Base-by-base conservation (phyloP, 176 grass and related monocot species). In the Oryza australiensis region DNA sequence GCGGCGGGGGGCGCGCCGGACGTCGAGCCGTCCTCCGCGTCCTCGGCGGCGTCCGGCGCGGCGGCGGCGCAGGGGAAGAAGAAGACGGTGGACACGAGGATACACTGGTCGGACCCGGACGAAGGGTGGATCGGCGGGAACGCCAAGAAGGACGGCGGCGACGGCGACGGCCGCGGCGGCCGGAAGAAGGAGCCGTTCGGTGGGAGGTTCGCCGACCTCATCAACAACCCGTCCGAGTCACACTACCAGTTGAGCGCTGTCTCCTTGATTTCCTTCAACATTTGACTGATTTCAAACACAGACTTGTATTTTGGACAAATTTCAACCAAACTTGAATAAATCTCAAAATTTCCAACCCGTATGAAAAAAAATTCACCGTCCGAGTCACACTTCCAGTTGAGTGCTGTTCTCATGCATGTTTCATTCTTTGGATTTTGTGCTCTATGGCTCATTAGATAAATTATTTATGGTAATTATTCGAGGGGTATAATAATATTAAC, bases 61-160 rank as follows among this genome's bases (percentile, higher is more conserved):
- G 53, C 81, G 0, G 63, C 81, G 3, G 83, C 69, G 32, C 87
- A 77, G 6, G 77, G 62, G 45, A 89, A 42, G 91, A 89, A 86
- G 84, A 91, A 88, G 30, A 86, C 88, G 18, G 90, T 98, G 62
- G 95, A 98, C 91, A 98, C 95, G 9, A 92, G 95, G 90, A 94
- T 98, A 40, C 92, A 98, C 82, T 94, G 95, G 95, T 88, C 82
- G 1, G 88, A 84, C 76, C 88, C 91, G 9, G 79, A 98, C 64
- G 95, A 98, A 79, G 95, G 95, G 20, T 98, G 95, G 92, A n/a
- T 94, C 1, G 92, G 92, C 7, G 92, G 81, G 3, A 93, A 91
- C 15, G 66, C 70, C 10, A 94, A 68, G 10, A 92, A 85, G n/a
- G 62, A 81, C 59, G 70, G 43, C 7, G 81, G 15, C 2, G 81